Evolutionary conservation across 805 yeast species (phyloP).

Genomic region (Priceomyces medius): DNA sequence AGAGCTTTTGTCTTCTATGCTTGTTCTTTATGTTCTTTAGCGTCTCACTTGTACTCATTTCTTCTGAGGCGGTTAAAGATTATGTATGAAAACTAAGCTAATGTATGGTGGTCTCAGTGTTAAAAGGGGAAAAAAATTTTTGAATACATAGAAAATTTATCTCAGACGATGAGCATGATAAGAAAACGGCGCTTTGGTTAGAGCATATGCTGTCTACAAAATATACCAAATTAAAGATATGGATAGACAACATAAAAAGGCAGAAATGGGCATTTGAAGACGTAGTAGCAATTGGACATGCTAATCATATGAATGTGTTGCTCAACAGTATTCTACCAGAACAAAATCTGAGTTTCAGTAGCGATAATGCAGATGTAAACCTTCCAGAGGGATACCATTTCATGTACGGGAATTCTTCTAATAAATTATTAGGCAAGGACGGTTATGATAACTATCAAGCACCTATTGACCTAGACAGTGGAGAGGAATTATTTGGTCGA

Average conservation of each 20-base stretch:
- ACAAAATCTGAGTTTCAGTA: neutral
- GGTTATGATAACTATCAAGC: slow-evolving; percentile 83
- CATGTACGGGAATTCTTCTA: slow-evolving; percentile 62
- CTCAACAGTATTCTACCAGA: slow-evolving; percentile 13
- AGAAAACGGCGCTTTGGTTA: neutral
- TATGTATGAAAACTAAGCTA: neutral
- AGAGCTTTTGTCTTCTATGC: slow-evolving; percentile 74
- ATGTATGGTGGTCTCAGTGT: neutral
- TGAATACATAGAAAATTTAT: neutral
- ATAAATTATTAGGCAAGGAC: slow-evolving; percentile 53
- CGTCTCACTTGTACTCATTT: slow-evolving; percentile 22
- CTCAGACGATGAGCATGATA: slow-evolving; percentile 3
- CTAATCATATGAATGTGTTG: slow-evolving; percentile 17
- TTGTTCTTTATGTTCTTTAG: slow-evolving; percentile 64
- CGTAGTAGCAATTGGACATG: slow-evolving; percentile 18
- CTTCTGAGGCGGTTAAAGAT: neutral
- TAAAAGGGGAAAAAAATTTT: slow-evolving; percentile 1
- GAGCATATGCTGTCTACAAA: neutral
- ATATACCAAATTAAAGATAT: slow-evolving; percentile 10
- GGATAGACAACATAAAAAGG: slow-evolving; percentile 19
- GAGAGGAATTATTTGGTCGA: slow-evolving; percentile 41
- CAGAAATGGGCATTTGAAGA: slow-evolving; percentile 21
- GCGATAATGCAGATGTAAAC: neutral
- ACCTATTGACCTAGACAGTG: slow-evolving; percentile 37
- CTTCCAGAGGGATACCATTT: slow-evolving; percentile 61